Conservation (phyloP, 129 eudicot genomes). For the Flaveria sonorensis region DNA sequence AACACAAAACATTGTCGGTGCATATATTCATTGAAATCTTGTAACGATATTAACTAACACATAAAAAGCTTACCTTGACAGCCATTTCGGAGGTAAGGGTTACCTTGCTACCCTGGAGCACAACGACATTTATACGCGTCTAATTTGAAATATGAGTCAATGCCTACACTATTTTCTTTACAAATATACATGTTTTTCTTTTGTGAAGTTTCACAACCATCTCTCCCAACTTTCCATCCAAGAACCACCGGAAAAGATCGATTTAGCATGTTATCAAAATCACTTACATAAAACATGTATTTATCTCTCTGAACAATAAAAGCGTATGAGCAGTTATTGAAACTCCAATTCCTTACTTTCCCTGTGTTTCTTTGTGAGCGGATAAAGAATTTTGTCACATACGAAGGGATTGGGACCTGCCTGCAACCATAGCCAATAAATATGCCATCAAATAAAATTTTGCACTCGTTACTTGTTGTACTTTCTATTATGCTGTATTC, state of each 20-base stretch:
- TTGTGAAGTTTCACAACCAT: no score
- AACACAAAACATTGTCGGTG: neutral
- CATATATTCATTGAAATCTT: neutral
- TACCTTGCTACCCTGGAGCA: conserved; percentile 28
- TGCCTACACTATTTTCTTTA: no score
- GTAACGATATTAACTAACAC: neutral
- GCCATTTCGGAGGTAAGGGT: conserved; percentile 24
- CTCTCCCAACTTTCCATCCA: conserved; percentile 20
- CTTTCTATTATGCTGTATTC: neutral
- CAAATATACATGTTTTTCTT: no score
- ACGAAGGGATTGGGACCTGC: conserved; percentile 5
- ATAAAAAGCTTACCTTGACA: conserved; percentile 18
- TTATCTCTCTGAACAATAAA: conserved; percentile 19
- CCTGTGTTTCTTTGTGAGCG: conserved; percentile 19
- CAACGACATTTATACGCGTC: conserved; percentile 15
- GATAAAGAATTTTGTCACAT: neutral
- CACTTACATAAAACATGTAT: neutral
- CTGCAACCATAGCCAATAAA: conserved; percentile 33
- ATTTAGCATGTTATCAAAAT: conserved; percentile 9
- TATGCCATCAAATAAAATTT: neutral
- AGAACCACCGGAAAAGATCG: conserved; percentile 26
- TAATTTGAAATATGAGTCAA: no score
- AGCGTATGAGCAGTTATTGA: conserved; percentile 19
- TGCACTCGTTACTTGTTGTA: neutral
- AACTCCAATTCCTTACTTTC: conserved; percentile 2